Conservation (phyloP, 352 stramenopile species). For the Pythium aquatile region DNA sequence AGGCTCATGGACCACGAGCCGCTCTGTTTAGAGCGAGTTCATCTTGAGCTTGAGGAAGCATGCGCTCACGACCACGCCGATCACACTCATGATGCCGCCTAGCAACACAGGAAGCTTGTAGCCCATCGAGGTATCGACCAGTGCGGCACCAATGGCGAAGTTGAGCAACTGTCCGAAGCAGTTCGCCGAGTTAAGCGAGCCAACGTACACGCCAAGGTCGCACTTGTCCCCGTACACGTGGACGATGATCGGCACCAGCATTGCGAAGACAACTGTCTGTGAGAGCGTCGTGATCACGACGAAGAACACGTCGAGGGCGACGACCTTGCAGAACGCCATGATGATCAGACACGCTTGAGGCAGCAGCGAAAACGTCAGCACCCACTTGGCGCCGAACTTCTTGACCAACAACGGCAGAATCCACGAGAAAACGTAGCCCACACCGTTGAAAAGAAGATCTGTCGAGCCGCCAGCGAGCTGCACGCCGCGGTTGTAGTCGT, state of each 20-base stretch:
- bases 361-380: constrained; percentile 31
- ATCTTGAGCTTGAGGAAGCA: constrained; percentile 70
- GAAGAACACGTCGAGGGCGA: constrained; percentile 38
- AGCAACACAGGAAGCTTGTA: constrained; percentile 67
- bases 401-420: not conserved
- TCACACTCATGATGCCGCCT: constrained; percentile 54
- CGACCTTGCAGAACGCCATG: constrained; percentile 44
- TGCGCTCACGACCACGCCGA: constrained; percentile 55
- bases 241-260: constrained; percentile 74
- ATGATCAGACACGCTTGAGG: constrained; percentile 50
- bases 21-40: constrained; percentile 55
- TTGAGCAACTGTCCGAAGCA: constrained; percentile 74
- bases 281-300: constrained; percentile 49
- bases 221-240: constrained; percentile 51
- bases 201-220: constrained; percentile 68
- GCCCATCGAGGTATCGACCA: constrained; percentile 63
- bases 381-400: constrained; percentile 35
- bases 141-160: constrained; percentile 50
- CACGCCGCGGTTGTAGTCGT: constrained; percentile 48
- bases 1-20: too few species aligned
- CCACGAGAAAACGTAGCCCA: constrained; percentile 46
- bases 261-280: constrained; percentile 54
- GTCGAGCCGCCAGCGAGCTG: constrained; percentile 42
- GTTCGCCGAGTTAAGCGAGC: constrained; percentile 73
- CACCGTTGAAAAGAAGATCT: constrained; percentile 36